Evolutionary conservation across 2,329 filamentous ascomycete species (phyloP), one percentile per base, ranked within the genome.

Genomic region (Epichloe glyceriae): DNA sequence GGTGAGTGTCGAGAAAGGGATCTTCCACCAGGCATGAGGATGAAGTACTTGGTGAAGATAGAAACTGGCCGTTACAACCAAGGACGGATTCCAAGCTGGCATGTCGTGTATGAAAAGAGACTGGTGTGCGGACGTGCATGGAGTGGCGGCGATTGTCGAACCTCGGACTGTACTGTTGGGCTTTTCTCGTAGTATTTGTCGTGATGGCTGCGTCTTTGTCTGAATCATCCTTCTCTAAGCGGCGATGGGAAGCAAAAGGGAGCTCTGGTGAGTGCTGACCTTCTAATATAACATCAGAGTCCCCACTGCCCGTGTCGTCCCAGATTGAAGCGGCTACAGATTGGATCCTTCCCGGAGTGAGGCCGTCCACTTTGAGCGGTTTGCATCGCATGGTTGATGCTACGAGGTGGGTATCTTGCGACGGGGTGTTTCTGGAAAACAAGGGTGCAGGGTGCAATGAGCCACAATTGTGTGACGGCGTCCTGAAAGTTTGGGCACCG

Each of bases 51-150:
- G 42, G 20, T 14, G 48, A 50, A 12, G 15, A 12, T 11, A 8
- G 22, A n/a, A 11, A 40, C 11, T 39, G 22, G n/a, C n/a, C 3
- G 12, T 26, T 20, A 10, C 33, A 15, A 17, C 17, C 10, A 6
- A 38, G 41, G 42, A 46, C 35, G 5, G 48, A 46, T 20, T 39
- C 48, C 35, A 50, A 39, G 41, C 48, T 50, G 22, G 19, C 42
- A 39, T 44, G 47, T 30, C 34, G 40, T 5, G 10, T 22, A 35
- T 39, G 47, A 17, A 34, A n/a, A 30, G 40, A 26, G 4, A 22
- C 15, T 45, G 34, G 42, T 33, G 22, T 40, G n/a, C 14, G 42
- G 20, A 17, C 10, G 6, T 45, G 20, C 48, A 50, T 7, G 20
- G 48, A 46, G 14, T 45, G 34, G 22, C 42, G 35, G 42, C 42